Conservation (phyloP, 257 asterid genomes). For the Nicotiana obtusifolia region DNA sequence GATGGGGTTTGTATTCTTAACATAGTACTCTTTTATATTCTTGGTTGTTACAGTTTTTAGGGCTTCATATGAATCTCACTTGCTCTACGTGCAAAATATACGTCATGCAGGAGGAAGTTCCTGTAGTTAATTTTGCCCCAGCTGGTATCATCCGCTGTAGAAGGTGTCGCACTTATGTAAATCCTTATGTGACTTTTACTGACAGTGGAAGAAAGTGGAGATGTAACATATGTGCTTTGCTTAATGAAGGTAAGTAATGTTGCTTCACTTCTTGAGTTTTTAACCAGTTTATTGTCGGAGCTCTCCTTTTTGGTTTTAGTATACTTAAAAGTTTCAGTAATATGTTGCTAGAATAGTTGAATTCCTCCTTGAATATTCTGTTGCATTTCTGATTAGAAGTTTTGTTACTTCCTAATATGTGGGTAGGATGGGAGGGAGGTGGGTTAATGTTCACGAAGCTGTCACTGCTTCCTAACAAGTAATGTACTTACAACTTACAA, state of each 20-base stretch:
- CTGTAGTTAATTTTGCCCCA: slow-evolving; percentile 58
- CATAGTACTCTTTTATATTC: neutral
- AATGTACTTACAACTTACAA: neutral
- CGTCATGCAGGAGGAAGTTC: slow-evolving; percentile 72
- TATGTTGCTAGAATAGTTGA: neutral
- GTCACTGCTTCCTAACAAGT: neutral
- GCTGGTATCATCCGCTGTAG: slow-evolving; percentile 73
- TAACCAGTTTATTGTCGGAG: neutral
- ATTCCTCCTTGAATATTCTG: neutral
- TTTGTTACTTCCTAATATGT: slow-evolving; percentile 7
- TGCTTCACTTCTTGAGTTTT: neutral
- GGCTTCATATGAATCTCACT: slow-evolving; percentile 3
- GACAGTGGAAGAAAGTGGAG: slow-evolving; percentile 85
- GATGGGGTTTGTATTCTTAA: slow-evolving; percentile 55
- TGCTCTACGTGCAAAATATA: slow-evolving; percentile 8
- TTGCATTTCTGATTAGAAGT: neutral
- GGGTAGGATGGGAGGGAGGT: neutral
- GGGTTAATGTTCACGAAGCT: neutral
- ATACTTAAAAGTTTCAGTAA: neutral
- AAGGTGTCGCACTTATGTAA: slow-evolving; percentile 80
- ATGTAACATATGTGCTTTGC: slow-evolving; percentile 74
- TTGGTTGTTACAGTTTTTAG: neutral
- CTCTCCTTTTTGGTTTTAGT: neutral
- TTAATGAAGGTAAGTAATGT: slow-evolving; percentile 54
- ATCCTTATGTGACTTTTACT: slow-evolving; percentile 68